Percentiles rank a stretch among this genome's conserved stretches.
Conservation (phyloP, 2,329 filamentous ascomycete genomes). For the Sporothrix brasiliensis region DNA sequence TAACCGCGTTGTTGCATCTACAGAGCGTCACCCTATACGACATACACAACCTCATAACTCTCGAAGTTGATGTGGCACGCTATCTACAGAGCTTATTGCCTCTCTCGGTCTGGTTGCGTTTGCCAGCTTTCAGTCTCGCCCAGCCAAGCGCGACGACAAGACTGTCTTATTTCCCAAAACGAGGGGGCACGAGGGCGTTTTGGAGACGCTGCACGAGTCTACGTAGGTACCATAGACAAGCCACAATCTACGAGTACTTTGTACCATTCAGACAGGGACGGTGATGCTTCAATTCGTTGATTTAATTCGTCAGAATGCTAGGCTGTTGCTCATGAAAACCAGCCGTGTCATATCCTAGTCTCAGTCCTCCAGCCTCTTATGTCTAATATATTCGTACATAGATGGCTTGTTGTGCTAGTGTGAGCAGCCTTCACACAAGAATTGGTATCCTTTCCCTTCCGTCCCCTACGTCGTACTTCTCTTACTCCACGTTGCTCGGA, state of each 20-base stretch:
- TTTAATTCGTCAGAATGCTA: constrained; percentile 26
- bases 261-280: background rate
- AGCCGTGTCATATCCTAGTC: constrained; percentile 1
- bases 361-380: background rate
- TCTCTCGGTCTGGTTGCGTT: background rate
- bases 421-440: background rate
- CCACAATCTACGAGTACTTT: constrained; percentile 5
- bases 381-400: background rate
- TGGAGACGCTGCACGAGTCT: background rate
- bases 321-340: constrained; percentile 22
- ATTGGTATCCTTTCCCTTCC: background rate
- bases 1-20: background rate
- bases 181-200: constrained; percentile 22
- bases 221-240: background rate
- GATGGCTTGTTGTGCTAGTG: constrained; percentile 6
- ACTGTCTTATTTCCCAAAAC: background rate
- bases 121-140: background rate
- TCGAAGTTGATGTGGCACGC: background rate
- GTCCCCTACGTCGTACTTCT: constrained; percentile 21
- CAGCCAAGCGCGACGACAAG: background rate
- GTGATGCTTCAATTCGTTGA: constrained; percentile 26
- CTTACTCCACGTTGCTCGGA: constrained; percentile 68
- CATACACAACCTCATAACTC: background rate
- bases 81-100: constrained; percentile 7
- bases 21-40: too few species aligned